A percentile compares a stretch with the other conserved stretches of the same genome.
Evolutionary conservation across 169 alveolate species (phyloP).

Genomic region (Blepharisma undulans): DNA sequence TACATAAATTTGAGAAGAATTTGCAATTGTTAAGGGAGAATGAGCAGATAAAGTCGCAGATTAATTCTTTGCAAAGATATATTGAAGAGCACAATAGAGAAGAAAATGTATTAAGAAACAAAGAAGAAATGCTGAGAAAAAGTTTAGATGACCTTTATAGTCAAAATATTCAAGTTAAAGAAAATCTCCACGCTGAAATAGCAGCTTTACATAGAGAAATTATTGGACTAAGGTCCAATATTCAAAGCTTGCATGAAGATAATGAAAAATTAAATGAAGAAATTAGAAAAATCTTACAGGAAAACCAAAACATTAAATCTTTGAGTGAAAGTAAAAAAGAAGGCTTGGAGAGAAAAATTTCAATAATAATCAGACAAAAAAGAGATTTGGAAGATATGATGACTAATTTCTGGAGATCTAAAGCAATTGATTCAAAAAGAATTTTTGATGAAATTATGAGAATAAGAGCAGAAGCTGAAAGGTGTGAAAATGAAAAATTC

Average conservation of each 20-base stretch:
- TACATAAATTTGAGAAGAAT: background rate
- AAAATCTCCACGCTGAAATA: background rate
- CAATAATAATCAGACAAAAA: conserved; percentile 12
- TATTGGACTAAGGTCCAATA: background rate
- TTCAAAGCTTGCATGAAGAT: background rate
- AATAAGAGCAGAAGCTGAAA: conserved; percentile 27
- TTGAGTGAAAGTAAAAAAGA: background rate
- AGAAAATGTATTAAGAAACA: background rate
- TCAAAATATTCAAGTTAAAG: background rate
- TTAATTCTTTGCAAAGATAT: background rate
- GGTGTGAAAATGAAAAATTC: conserved; percentile 30
- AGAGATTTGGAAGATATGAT: conserved; percentile 1
- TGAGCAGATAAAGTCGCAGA: background rate
- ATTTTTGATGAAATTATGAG: conserved; percentile 29
- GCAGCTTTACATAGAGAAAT: background rate
- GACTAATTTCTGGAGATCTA: conserved; percentile 25
- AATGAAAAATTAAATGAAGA: background rate
- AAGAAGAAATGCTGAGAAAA: background rate
- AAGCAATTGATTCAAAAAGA: conserved; percentile 26
- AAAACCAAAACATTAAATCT: background rate
- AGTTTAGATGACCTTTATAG: background rate
- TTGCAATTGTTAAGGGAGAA: background rate
- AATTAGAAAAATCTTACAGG: background rate
- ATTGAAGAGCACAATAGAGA: background rate
- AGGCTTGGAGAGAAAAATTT: conserved; percentile 30